These are phyloP conservation scores for Suillus luteus DNA, from an alignment of 768 basidiomycete genomes.

Conservation along the genomic window DNA sequence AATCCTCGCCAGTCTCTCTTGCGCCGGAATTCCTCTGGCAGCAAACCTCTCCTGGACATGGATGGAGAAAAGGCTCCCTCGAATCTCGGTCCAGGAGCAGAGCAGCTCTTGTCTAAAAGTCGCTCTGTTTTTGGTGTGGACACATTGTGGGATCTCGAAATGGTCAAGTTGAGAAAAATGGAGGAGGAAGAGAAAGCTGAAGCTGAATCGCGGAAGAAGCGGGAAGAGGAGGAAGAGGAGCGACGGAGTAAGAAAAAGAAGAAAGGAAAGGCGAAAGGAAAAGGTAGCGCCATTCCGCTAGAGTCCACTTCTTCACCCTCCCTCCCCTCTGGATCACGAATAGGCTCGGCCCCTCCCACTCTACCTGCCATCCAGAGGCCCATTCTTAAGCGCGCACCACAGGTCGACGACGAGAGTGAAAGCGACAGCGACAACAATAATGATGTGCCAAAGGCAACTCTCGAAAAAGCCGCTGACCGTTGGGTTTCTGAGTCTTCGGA, in stretches of 20 bases:
- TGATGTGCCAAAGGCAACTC: conserved; percentile 23
- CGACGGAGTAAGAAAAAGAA: conserved; percentile 42
- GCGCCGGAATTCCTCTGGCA: conserved; percentile 52
- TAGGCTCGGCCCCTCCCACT: conserved; percentile 29
- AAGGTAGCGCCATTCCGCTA: conserved; percentile 39
- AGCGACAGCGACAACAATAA: conserved; percentile 49
- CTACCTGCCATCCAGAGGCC: conserved; percentile 40
- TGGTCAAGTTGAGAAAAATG: conserved; percentile 76
- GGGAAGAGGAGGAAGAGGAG: conserved; percentile 48
- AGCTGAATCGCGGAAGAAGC: conserved; percentile 49
- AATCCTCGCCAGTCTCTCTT: conserved; percentile 33
- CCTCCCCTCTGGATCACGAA: conserved; percentile 15
- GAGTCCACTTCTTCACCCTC: conserved; percentile 40
- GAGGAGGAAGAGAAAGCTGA: conserved; percentile 67
- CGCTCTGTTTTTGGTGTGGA: conserved; percentile 94
- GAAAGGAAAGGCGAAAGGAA: conserved; percentile 47
- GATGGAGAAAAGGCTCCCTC: conserved; percentile 41
- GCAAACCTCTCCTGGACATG: conserved; percentile 70
- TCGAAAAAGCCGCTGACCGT: conserved; percentile 29
- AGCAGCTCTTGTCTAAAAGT: conserved; percentile 42
- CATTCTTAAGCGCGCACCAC: conserved; percentile 32
- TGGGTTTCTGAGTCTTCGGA: conserved; percentile 67
- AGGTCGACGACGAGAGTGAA: conserved; percentile 43
- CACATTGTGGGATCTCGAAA: conserved; percentile 89
- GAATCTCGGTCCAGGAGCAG: conserved; percentile 34